These are phyloP conservation scores for Guadua angustifolia DNA, from an alignment of 176 grass and related monocot genomes.

Conservation along the genomic window DNA sequence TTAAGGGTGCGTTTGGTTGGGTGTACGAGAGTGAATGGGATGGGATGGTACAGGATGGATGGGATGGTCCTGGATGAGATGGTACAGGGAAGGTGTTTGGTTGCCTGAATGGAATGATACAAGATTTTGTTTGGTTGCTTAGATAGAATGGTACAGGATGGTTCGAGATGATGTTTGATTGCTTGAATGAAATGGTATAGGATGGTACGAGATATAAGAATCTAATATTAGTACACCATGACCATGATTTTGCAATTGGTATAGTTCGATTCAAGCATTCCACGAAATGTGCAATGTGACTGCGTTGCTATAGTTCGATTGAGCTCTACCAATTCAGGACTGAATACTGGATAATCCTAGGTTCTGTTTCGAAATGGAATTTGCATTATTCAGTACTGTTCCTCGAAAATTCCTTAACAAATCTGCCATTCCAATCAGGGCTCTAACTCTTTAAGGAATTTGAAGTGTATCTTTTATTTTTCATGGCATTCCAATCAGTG, in stretches of 20 bases:
- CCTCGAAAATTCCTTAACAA: background rate
- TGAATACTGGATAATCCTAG: background rate
- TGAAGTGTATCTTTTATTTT: constrained; percentile 10
- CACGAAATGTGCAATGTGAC: background rate
- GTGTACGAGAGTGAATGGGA: too few species aligned
- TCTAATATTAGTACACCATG: background rate
- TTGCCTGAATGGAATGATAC: too few species aligned
- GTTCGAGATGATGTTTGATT: too few species aligned
- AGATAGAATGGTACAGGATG: too few species aligned
- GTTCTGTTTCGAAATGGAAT: background rate
- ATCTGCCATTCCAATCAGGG: background rate
- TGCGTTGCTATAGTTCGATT: background rate
- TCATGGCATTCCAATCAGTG: constrained; percentile 3
- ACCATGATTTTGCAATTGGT: constrained; percentile 24
- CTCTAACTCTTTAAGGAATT: background rate
- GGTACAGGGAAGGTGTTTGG: too few species aligned
- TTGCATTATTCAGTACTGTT: background rate
- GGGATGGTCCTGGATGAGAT: too few species aligned
- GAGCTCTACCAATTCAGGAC: background rate
- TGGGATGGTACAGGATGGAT: too few species aligned
- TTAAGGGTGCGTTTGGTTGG: too few species aligned
- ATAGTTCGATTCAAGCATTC: too few species aligned
- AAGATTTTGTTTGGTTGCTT: too few species aligned
- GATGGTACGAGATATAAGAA: too few species aligned
- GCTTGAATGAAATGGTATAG: too few species aligned